These are phyloP conservation scores for Thermoascus crustaceus DNA, from an alignment of 2,329 filamentous ascomycete genomes.

Conservation along the genomic window DNA sequence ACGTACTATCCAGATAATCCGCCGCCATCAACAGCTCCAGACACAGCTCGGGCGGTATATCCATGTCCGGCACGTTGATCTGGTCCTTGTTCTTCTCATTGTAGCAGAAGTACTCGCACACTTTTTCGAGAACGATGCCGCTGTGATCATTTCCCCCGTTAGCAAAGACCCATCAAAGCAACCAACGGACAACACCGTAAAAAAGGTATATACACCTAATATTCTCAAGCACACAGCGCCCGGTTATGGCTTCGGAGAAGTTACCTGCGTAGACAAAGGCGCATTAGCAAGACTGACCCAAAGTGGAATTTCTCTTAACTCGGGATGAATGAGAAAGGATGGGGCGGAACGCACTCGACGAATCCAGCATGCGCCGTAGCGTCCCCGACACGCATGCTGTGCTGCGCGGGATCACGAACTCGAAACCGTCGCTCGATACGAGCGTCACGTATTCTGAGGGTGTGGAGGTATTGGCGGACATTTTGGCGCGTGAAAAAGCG, in stretches of 20 bases:
- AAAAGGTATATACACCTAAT: conserved; percentile 42
- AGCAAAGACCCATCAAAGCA: background rate
- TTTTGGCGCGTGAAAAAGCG: conserved; percentile 3
- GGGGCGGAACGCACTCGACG: conserved; percentile 47
- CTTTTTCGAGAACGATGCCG: conserved; percentile 57
- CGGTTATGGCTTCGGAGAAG: conserved; percentile 53
- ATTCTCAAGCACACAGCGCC: conserved; percentile 51
- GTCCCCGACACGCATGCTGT: conserved; percentile 54
- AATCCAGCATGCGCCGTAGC: conserved; percentile 57
- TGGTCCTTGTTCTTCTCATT: conserved; percentile 55
- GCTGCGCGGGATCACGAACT: conserved; percentile 55
- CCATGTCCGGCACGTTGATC: conserved; percentile 57
- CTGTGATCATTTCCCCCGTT: conserved; percentile 25
- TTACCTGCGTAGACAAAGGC: conserved; percentile 37
- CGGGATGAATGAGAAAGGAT: background rate
- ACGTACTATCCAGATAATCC: conserved; percentile 58
- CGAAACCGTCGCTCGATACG: conserved; percentile 56
- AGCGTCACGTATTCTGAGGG: conserved; percentile 53
- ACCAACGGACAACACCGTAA: background rate
- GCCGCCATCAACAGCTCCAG: conserved; percentile 59
- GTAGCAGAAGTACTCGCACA: conserved; percentile 64
- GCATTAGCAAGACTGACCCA: conserved; percentile 4
- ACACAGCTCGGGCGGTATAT: conserved; percentile 57
- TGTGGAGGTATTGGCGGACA: conserved; percentile 10
- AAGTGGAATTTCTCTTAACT: conserved; percentile 3